Base-by-base conservation (phyloP, 1,139 yeast species). In the Lodderomyces oxycetoniae region DNA sequence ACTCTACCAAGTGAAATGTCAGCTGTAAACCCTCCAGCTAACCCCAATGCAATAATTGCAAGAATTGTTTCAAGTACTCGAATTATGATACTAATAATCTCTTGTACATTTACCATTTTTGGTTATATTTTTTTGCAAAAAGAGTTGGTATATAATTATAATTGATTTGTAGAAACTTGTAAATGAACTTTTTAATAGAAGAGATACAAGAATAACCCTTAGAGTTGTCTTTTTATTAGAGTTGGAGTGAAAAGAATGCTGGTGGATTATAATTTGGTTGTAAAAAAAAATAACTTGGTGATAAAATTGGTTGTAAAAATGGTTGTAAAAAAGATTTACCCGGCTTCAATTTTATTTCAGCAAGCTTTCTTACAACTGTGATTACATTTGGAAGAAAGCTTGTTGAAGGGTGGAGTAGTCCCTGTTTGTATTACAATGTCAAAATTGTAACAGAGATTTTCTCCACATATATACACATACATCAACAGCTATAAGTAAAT, bases 21-120 rank as follows among this genome's bases (percentile, higher is more conserved):
- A 14, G 31, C 39, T 17, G 51, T 43, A 12, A 48, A 32, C 3
- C 48, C 58, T 3, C 61, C 65, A 12, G 53, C 38, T 8, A 58
- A 40, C 3, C 59, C 63, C 24, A 61, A 45, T 7, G 36, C 32
- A 20, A 57, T 38, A 26, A 59, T 42, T 11, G 55, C 34, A 26
- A 56, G 50, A 4, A 57, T 17, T 5, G 52, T 13, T 44, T 61
- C 65, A 21, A 39, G 28, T 12, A 32, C 39, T 34, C 46, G 43
- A 24, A 41, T 31, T n/a, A 26, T 8, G 10, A 30, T 30, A 26
- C 34, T 28, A 16, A 27, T 33, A 28, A 14, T 27, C 16, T 17
- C 15, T 32, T 23, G 19, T 7, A 21, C 27, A 11, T 11, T 4
- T 26, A 22, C 13, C 34, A 31, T 31, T 6, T 14, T n/a, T 24